phyloP scores from a whole-genome alignment of 352 stramenopile genomes.

The Globisporangium emineosum region DNA sequence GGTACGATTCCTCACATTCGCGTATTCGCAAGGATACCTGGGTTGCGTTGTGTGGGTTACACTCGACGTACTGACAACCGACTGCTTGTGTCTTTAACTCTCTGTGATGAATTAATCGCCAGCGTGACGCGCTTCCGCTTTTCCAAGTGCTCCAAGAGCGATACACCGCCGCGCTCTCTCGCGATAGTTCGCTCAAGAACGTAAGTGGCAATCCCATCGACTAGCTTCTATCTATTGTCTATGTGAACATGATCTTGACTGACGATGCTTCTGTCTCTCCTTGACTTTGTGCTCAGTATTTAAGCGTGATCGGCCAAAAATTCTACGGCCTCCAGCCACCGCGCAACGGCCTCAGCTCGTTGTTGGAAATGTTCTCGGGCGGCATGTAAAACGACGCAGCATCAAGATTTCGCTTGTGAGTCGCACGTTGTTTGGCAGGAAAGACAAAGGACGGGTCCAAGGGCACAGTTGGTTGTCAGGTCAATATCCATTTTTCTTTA shows the following conservation, averaged over 20 bases:
- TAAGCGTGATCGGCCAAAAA: constrained; percentile 82
- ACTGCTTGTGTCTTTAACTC: not conserved
- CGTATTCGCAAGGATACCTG: not conserved
- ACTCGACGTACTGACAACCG: not conserved
- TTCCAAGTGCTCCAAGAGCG: constrained; percentile 88
- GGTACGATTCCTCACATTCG: constrained; percentile 34
- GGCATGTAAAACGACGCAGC: constrained; percentile 45
- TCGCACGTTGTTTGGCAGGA: not conserved
- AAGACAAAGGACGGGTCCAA: not conserved
- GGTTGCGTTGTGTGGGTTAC: not conserved
- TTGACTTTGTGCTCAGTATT: constrained; percentile 57
- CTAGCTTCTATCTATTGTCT: too few species aligned
- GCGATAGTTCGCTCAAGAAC: constrained; percentile 70
- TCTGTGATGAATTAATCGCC: too few species aligned
- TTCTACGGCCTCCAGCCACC: constrained; percentile 84
- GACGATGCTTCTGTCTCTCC: constrained; percentile 14
- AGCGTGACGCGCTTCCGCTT: constrained; percentile 81
- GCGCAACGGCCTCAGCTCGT: constrained; percentile 70
- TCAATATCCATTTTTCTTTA: not conserved
- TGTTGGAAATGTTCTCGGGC: constrained; percentile 83
- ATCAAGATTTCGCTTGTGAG: not conserved
- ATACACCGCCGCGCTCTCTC: constrained; percentile 68
- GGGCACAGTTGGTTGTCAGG: not conserved
- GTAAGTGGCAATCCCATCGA: constrained; percentile 52
- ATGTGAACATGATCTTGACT: too few species aligned